These are phyloP conservation scores for Carex arenaria DNA, from an alignment of 202 grass and related monocot genomes.

Conservation along the genomic window DNA sequence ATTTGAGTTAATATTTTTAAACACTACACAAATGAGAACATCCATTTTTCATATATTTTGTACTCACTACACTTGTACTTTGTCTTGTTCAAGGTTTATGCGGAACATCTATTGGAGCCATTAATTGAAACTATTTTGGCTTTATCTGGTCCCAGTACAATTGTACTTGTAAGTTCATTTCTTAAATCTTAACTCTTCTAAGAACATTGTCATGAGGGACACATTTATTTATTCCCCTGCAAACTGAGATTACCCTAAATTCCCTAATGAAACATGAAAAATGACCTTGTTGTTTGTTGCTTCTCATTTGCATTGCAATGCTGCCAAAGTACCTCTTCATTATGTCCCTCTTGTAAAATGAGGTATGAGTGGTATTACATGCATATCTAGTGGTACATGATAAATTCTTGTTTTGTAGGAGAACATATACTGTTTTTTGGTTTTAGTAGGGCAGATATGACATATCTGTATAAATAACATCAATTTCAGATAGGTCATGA, in stretches of 20 bases:
- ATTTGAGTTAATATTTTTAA: neutral
- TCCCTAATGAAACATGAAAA: neutral
- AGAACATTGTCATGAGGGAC: neutral
- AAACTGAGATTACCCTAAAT: neutral
- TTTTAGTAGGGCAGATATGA: neutral
- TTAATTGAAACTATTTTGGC: constrained; percentile 75
- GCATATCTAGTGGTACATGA: neutral
- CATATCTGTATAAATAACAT: constrained; percentile 13
- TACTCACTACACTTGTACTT: neutral
- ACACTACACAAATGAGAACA: neutral
- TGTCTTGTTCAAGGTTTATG: constrained; percentile 61
- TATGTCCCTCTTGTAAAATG: neutral
- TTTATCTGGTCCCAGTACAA: constrained; percentile 80
- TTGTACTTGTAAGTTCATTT: constrained; percentile 40
- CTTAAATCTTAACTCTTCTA: neutral
- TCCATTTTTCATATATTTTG: neutral
- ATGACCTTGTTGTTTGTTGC: neutral
- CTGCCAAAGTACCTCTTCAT: neutral
- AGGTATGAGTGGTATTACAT: neutral
- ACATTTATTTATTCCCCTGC: neutral
- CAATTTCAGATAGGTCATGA: constrained; percentile 69
- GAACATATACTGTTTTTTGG: neutral
- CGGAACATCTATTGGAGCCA: constrained; percentile 72
- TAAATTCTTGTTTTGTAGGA: neutral
- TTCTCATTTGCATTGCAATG: neutral